phyloP scores from a whole-genome alignment of 2,329 filamentous ascomycete genomes.

The Paraphoma chrysanthemicola region DNA sequence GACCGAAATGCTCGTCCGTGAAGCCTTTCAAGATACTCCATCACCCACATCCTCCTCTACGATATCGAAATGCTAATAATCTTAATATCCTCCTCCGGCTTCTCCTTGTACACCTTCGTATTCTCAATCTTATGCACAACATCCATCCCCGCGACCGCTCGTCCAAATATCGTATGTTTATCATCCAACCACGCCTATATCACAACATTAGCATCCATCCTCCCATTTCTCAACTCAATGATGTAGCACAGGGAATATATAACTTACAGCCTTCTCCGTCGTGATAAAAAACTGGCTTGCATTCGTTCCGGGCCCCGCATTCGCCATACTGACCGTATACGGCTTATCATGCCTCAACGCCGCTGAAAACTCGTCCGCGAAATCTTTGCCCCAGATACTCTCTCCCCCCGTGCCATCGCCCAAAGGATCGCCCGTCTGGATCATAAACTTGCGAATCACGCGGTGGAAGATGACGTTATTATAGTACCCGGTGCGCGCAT shows the following conservation, averaged over 20 bases:
- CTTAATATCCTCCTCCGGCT: constrained; percentile 96
- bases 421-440: constrained; percentile 84
- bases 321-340: constrained; percentile 97
- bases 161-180: constrained; percentile 95
- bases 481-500: constrained; percentile 89
- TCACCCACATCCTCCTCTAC: constrained; percentile 6
- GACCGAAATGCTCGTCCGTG: too few relatives aligned
- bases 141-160: constrained; percentile 88
- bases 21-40: too few relatives aligned
- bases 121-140: constrained; percentile 97
- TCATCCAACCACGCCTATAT: constrained; percentile 84
- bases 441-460: constrained; percentile 98
- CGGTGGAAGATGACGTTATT: constrained; percentile 98
- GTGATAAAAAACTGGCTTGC: constrained; percentile 99
- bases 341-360: constrained; percentile 92
- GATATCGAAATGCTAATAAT: constrained; percentile 79
- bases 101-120: constrained; percentile 83
- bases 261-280: constrained; percentile 85
- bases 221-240: too few relatives aligned
- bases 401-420: constrained; percentile 91
- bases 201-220: constrained; percentile 29
- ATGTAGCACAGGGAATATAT: too few relatives aligned
- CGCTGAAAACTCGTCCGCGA: constrained; percentile 86
- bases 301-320: constrained; percentile 94
- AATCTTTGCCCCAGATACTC: constrained; percentile 90